Conservation (phyloP, 352 stramenopile species). For the Phytophthora crassamura region DNA sequence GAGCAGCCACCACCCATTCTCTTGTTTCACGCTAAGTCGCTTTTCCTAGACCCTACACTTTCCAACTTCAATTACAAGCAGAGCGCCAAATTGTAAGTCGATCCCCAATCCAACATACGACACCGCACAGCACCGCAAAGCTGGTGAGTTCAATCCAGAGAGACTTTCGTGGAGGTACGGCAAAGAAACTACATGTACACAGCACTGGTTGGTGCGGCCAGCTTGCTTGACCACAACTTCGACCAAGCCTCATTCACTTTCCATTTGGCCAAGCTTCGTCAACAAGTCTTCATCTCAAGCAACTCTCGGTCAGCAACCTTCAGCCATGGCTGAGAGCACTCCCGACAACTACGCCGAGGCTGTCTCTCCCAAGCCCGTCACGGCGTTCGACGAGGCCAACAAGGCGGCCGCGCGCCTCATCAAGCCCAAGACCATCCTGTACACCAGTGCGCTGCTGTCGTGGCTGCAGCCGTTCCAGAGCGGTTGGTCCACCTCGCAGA, state of each 20-base stretch:
- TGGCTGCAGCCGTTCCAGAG: too few relatives aligned
- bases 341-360: slow-evolving; percentile 2
- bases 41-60: not conserved
- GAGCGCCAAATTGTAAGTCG: slow-evolving; percentile 2
- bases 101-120: slow-evolving; percentile 5
- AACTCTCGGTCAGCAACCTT: not conserved
- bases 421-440: too few relatives aligned
- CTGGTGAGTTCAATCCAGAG: slow-evolving; percentile 2
- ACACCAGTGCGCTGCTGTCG: too few relatives aligned
- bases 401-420: too few relatives aligned
- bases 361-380: not conserved
- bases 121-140: slow-evolving; percentile 12
- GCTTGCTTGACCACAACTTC: too few relatives aligned
- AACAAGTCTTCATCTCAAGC: slow-evolving; percentile 15
- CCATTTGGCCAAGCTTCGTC: slow-evolving; percentile 16
- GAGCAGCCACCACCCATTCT: too few relatives aligned
- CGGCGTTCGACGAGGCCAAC: slow-evolving; percentile 13
- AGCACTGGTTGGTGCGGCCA: too few relatives aligned
- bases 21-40: slow-evolving; percentile 2
- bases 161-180: too few relatives aligned
- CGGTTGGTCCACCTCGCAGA: too few relatives aligned
- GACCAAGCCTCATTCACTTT: slow-evolving; percentile 16
- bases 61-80: slow-evolving; percentile 11
- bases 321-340: slow-evolving; percentile 6
- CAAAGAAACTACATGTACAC: too few relatives aligned